Base-by-base conservation (phyloP, 2,329 filamentous ascomycete species). In the Monilinia vaccinii-corymbosi region DNA sequence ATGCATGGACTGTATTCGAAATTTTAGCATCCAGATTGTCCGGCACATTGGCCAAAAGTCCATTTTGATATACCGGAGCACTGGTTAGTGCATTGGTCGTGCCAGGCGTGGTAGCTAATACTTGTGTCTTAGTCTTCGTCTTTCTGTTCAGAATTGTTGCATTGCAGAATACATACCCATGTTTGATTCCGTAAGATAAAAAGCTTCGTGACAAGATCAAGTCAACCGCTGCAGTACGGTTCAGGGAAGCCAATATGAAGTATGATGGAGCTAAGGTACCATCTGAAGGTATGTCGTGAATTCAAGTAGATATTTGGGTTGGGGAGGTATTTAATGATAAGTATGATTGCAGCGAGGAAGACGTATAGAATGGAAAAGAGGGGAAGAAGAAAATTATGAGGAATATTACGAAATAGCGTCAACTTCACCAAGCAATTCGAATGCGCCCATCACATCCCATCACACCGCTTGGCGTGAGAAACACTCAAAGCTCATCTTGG, bases 1-100 rank as follows among this genome's bases (percentile, higher is more conserved):
- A 31, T 10, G 28, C 56, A 36, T 56, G 31, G 34, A 47, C 47
- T 47, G 46, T n/a, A 5, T 28, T 53, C 25, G 47, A 45, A 14
- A 59, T 59, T 45, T 59, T 59, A 10, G 56, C 36, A 21, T 59
- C 56, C 7, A 59, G 38, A 7, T 59, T 36, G 23, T 53, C 48
- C 16, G 56, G 48, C 18, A 48, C 56, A 7, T 53, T 53, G n/a
- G n/a, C 38, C 32, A 42, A 13, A 4, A 59, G 28, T 21, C 48
- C 56, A 18, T 47, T 59, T 5, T 59, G 47, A 18, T 59, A 46
- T 28, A 59, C 46, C 14, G 48, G 56, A 36, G 36, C 28, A 25
- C 36, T 52, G 4, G 56, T 58, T 10, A 58, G 42, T 11, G 56
- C 56, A 53, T 58, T 47, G 18, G 47, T 58, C 3, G 48, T 45